Conservation (phyloP, 2,329 filamentous ascomycete species). For the Sarocladium oryzae region DNA sequence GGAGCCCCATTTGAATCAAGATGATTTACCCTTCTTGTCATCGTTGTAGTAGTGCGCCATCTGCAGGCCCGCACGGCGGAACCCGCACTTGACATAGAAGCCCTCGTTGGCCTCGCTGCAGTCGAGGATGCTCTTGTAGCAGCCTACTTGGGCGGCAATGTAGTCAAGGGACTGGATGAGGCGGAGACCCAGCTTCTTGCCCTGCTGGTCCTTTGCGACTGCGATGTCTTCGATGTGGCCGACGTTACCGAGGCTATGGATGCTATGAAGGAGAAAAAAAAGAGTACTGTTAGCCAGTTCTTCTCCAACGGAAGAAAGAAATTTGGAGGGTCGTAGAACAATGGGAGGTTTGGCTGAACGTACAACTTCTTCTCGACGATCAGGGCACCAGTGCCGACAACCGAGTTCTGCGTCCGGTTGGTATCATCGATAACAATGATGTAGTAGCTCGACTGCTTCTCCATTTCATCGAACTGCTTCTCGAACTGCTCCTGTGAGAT, state of each 20-base stretch:
- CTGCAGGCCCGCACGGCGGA: conserved; percentile 83
- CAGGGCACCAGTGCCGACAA: conserved; percentile 88
- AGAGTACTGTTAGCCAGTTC: background rate
- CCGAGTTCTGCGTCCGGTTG: conserved; percentile 42
- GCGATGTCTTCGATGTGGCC: conserved; percentile 98
- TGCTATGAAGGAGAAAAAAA: conserved; percentile 38
- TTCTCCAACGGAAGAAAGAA: background rate
- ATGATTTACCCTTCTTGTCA: conserved; percentile 38
- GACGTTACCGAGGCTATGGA: conserved; percentile 73
- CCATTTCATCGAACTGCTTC: conserved; percentile 77
- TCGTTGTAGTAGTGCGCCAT: conserved; percentile 92
- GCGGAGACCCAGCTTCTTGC: conserved; percentile 88
- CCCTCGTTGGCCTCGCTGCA: conserved; percentile 95
- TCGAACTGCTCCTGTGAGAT: conserved; percentile 69
- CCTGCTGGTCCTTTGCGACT: conserved; percentile 89
- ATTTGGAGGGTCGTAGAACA: conserved; percentile 15
- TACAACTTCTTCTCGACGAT: conserved; percentile 93
- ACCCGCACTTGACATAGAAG: conserved; percentile 97
- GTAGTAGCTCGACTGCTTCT: conserved; percentile 70
- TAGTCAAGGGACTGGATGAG: conserved; percentile 91
- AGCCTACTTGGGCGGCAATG: conserved; percentile 81
- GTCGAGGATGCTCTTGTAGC: conserved; percentile 96
- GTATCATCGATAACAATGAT: conserved; percentile 79
- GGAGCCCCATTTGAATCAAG: too few species aligned
- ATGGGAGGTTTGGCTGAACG: too few species aligned